A percentile compares a stretch with the other conserved stretches of the same genome.
Conservation (phyloP, 2,329 filamentous ascomycete genomes). For the Fusarium humuli region DNA sequence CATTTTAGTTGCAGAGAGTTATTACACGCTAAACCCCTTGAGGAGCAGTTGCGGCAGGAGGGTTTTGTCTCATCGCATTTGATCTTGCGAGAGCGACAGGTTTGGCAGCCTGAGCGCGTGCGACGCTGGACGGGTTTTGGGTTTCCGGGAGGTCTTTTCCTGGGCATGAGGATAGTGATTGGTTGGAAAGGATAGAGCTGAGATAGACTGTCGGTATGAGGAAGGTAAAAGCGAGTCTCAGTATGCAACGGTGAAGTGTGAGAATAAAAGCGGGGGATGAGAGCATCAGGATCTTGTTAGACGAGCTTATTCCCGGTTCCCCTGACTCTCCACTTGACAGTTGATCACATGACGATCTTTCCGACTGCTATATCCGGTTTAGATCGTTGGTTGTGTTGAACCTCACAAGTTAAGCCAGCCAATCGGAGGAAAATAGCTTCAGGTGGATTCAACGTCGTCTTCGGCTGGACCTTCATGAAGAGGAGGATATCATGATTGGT, state of each 20-base stretch:
- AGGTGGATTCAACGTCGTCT: background rate
- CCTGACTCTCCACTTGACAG: slow-evolving; percentile 8
- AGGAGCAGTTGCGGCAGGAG: slow-evolving; percentile 33
- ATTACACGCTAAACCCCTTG: slow-evolving; percentile 31
- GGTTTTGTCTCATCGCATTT: slow-evolving; percentile 43
- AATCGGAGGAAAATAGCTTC: background rate
- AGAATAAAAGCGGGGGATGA: slow-evolving; percentile 30
- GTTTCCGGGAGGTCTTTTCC: slow-evolving; percentile 28
- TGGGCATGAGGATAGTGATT: slow-evolving; percentile 27
- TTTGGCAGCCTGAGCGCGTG: slow-evolving; percentile 41
- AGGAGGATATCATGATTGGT: background rate
- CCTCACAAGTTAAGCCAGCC: background rate
- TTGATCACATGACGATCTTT: slow-evolving; percentile 21
- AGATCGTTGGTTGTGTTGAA: background rate
- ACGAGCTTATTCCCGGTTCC: slow-evolving; percentile 19
- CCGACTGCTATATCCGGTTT: background rate
- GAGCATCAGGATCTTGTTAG: background rate
- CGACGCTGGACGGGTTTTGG: slow-evolving; percentile 31
- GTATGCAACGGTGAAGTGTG: background rate
- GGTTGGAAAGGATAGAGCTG: background rate
- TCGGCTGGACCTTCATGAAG: slow-evolving; percentile 35
- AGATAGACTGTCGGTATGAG: background rate
- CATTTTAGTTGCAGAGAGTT: slow-evolving; percentile 43
- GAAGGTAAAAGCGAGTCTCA: background rate
- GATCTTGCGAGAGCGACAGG: slow-evolving; percentile 41